Base-by-base conservation (phyloP, 306 rosid species). In the Cicer cuneatum region DNA sequence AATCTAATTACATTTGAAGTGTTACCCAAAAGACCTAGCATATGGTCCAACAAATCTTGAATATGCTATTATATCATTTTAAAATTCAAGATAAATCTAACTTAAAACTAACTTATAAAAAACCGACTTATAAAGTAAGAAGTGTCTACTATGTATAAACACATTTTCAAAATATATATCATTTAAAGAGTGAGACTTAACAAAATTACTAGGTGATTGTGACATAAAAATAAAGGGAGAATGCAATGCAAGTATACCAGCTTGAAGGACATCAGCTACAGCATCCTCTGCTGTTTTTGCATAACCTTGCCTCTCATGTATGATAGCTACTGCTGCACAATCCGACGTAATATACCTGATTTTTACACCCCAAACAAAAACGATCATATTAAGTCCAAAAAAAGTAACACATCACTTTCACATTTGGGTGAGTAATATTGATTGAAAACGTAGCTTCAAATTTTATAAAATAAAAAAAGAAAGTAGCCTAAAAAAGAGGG, bases 321-420 rank as follows among this genome's bases (percentile, higher is more conserved):
- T 85, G 66, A 92, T 84, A 8, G 80, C 11, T 9, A 94, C 96
- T 2, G 99, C 97, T 10, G 68, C 95, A 43, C 99, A 94, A 78
- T 94, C 99, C n/a, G 99, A 92, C 8, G 92, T 78, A 67, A 94
- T 87, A 77, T 94, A 94, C 86, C 99, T 94, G 78, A 54, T 71
- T 13, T 10, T 43, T 37, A 7, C 14, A 48, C 6, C 48, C 13
- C 33, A 29, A 54, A 8, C 19, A 62, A n/a, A 56, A 66, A 6
- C 1, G 15, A 29, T 62, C 60, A 14, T 33, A 18, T 39, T 64
- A 56, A 61, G 8, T 2, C 2, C 21, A 6, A 47, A 0, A 47
- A 16, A 57, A 12, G 8, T 13, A 42, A 43, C n/a, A 52, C 16
- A 46, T 72, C 78, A 72, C 37, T 64, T 47, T 79, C 83, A 53